phyloP scores from a whole-genome alignment of 192 early-diverging fungal genomes.

The Rhizophagus sp. region DNA sequence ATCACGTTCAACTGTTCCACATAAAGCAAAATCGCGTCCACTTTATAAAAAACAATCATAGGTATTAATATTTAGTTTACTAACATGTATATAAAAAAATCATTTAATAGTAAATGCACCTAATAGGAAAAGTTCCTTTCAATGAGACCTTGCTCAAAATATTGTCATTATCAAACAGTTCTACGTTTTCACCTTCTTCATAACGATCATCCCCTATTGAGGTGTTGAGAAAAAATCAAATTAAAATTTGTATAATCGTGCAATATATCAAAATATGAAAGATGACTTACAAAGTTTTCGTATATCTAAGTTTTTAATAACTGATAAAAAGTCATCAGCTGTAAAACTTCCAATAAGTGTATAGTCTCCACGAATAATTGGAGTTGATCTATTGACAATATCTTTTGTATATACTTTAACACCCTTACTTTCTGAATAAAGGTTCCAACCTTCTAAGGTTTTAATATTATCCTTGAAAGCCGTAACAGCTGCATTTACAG shows the following conservation, averaged over 20 bases:
- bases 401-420: conserved; percentile 51
- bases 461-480: conserved; percentile 48
- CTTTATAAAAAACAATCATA: conserved; percentile 29
- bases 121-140: conserved; percentile 39
- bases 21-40: conserved; percentile 49
- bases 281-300: conserved; percentile 34
- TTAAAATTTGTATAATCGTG: neutral
- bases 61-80: neutral
- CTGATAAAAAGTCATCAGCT: conserved; percentile 53
- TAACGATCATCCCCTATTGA: conserved; percentile 52
- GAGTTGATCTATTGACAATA: conserved; percentile 41
- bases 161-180: conserved; percentile 53
- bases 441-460: conserved; percentile 48
- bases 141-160: conserved; percentile 45
- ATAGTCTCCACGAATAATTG: conserved; percentile 52
- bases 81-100: neutral
- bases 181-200: conserved; percentile 45
- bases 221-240: neutral
- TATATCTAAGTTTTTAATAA: conserved; percentile 46
- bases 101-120: conserved; percentile 28
- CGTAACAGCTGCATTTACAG: conserved; percentile 40
- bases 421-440: conserved; percentile 43
- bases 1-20: conserved; percentile 53
- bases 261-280: neutral
- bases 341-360: conserved; percentile 51